Percentiles rank a stretch among this genome's conserved stretches.
Conservation (phyloP, 768 basidiomycete genomes). For the Auriscalpium vulgare region DNA sequence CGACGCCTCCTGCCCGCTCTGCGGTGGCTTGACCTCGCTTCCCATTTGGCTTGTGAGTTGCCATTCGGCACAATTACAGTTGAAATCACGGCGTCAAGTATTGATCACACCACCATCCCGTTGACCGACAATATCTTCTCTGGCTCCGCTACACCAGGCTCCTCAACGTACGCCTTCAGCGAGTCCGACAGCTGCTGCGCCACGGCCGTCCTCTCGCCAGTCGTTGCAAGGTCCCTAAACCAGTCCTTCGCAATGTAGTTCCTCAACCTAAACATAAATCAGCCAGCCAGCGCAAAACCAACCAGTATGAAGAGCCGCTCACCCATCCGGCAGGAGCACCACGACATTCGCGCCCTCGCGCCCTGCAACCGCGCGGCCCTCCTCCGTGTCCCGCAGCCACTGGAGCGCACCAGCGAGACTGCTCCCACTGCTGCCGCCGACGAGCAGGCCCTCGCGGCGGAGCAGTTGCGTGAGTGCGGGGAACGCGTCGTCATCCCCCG, state of each 20-base stretch:
- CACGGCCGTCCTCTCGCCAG: constrained; percentile 45
- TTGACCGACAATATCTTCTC: neutral
- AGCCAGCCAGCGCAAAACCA: neutral
- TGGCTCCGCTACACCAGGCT: neutral
- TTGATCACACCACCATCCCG: neutral
- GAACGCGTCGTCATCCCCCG: constrained; percentile 74
- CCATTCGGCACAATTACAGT: no score
- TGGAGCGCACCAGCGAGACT: constrained; percentile 67
- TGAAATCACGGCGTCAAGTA: no score
- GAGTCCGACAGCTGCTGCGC: constrained; percentile 39
- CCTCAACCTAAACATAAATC: constrained; percentile 48
- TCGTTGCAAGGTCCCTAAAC: constrained; percentile 69
- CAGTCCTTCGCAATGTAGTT: constrained; percentile 94
- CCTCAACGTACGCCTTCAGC: constrained; percentile 16
- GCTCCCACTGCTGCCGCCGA: constrained; percentile 92
- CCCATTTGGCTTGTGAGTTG: no score
- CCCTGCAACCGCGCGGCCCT: constrained; percentile 54
- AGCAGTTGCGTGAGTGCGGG: constrained; percentile 67
- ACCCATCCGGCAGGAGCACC: constrained; percentile 87
- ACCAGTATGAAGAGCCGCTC: constrained; percentile 21
- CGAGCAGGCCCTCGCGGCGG: constrained; percentile 78
- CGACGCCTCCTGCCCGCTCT: no score
- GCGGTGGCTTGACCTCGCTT: no score
- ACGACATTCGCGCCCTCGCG: constrained; percentile 81
- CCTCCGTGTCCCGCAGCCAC: constrained; percentile 61